phyloP scores from a whole-genome alignment of 2,329 filamentous ascomycete species.

The Aspergillus sp. region DNA sequence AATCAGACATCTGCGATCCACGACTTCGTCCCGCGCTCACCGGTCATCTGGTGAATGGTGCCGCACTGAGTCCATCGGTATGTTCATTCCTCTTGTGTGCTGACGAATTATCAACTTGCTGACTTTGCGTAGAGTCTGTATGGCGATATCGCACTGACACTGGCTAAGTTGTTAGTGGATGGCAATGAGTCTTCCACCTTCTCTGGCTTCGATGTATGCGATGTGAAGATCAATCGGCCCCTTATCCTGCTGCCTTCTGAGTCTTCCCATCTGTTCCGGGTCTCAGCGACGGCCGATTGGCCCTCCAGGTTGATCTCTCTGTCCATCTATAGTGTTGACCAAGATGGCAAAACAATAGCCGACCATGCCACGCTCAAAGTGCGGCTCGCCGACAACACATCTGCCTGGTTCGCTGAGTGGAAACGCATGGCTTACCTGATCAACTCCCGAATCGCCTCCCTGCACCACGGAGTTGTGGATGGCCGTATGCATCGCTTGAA shows the following conservation, averaged over 20 bases:
- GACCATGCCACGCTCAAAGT: constrained; percentile 3
- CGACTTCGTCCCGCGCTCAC: constrained; percentile 52
- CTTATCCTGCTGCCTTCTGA: constrained; percentile 47
- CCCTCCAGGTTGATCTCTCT: not conserved
- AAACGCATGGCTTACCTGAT: too few relatives aligned
- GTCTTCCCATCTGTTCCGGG: constrained; percentile 5
- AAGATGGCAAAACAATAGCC: not conserved
- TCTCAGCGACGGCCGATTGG: constrained; percentile 10
- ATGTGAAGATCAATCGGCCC: constrained; percentile 69
- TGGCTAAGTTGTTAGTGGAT: constrained; percentile 60
- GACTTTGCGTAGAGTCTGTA: constrained; percentile 50
- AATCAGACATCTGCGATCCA: constrained; percentile 9
- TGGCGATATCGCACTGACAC: constrained; percentile 64
- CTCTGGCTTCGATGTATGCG: constrained; percentile 59
- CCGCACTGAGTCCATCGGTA: constrained; percentile 57
- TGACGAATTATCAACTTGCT: constrained; percentile 1
- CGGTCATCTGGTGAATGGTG: constrained; percentile 68
- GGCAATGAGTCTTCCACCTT: constrained; percentile 44
- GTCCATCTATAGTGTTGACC: constrained; percentile 7
- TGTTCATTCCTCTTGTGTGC: not conserved
- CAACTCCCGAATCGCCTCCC: too few relatives aligned
- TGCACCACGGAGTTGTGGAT: too few relatives aligned
- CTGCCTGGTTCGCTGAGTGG: too few relatives aligned
- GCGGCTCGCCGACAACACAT: too few relatives aligned
- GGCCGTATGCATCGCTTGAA: too few relatives aligned